These are phyloP conservation scores for Metschnikowia kunwiensis DNA, from an alignment of 805 yeast species.

Conservation along the genomic window DNA sequence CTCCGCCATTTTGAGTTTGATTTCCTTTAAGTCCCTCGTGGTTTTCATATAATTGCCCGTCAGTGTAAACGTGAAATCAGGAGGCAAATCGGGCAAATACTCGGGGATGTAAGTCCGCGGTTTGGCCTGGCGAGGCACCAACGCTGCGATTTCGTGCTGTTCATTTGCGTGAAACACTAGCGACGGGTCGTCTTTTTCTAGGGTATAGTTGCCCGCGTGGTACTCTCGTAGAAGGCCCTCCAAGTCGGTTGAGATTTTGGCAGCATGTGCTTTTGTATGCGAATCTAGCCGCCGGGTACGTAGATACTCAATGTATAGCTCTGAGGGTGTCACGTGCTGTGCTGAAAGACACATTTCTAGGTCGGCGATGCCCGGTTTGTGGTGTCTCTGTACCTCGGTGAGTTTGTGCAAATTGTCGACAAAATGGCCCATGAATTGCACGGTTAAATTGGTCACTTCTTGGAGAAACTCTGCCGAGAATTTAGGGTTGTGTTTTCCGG, in stretches of 20 bases:
- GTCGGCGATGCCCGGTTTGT: constrained; percentile 52
- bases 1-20: constrained; percentile 69
- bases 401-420: constrained; percentile 44
- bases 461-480: constrained; percentile 29
- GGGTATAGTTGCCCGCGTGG: constrained; percentile 19
- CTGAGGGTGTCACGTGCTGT: constrained; percentile 39
- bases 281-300: constrained; percentile 11
- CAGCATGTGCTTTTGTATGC: constrained; percentile 5
- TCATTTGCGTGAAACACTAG: constrained; percentile 53
- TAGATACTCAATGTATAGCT: constrained; percentile 36
- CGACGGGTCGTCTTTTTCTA: constrained; percentile 40
- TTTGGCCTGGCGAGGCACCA: constrained; percentile 50
- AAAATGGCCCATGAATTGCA: constrained; percentile 35
- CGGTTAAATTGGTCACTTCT: constrained; percentile 28
- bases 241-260: constrained; percentile 9
- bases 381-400: constrained; percentile 59
- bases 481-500: constrained; percentile 17
- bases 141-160: constrained; percentile 47
- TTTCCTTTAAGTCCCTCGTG: constrained; percentile 63
- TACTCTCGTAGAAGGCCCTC: constrained; percentile 14
- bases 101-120: constrained; percentile 53
- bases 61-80: constrained; percentile 84
- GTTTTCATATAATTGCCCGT: constrained; percentile 67
- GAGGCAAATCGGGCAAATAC: constrained; percentile 88
- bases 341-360: constrained; percentile 42